Evolutionary conservation across 169 alveolate species (phyloP).

Genomic region (Babesia divergens): DNA sequence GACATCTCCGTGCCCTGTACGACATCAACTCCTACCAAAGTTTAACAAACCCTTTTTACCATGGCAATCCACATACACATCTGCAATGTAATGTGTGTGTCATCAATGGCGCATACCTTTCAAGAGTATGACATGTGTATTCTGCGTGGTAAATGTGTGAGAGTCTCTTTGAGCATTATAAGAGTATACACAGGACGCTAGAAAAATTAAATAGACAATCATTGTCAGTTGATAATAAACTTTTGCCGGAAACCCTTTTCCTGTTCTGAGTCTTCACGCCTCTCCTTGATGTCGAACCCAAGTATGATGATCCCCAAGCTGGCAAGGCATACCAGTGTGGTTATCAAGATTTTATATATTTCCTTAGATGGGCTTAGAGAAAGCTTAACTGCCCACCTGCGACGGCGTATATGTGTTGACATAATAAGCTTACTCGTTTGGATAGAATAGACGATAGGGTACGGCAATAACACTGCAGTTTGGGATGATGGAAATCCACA

Average conservation of each 20-base stretch:
- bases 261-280: slow-evolving; percentile 72
- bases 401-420: neutral
- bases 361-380: slow-evolving; percentile 75
- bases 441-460: slow-evolving; percentile 64
- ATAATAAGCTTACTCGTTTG: slow-evolving; percentile 56
- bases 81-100: neutral
- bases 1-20: slow-evolving; percentile 14
- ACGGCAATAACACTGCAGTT: slow-evolving; percentile 73
- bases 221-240: slow-evolving; percentile 47
- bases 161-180: neutral
- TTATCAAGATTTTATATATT: slow-evolving; percentile 60
- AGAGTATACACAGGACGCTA: neutral
- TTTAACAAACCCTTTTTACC: neutral
- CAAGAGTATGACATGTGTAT: slow-evolving; percentile 14
- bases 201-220: neutral
- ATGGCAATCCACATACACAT: neutral
- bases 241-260: slow-evolving; percentile 74
- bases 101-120: neutral
- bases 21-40: neutral
- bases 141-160: neutral
- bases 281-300: slow-evolving; percentile 71
- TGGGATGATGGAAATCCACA: slow-evolving; percentile 80
- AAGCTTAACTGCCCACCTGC: slow-evolving; percentile 74
- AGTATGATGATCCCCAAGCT: slow-evolving; percentile 69
- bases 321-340: slow-evolving; percentile 64